Base-by-base conservation (phyloP, 2,329 filamentous ascomycete species). In the Dactylellina drechsleri region DNA sequence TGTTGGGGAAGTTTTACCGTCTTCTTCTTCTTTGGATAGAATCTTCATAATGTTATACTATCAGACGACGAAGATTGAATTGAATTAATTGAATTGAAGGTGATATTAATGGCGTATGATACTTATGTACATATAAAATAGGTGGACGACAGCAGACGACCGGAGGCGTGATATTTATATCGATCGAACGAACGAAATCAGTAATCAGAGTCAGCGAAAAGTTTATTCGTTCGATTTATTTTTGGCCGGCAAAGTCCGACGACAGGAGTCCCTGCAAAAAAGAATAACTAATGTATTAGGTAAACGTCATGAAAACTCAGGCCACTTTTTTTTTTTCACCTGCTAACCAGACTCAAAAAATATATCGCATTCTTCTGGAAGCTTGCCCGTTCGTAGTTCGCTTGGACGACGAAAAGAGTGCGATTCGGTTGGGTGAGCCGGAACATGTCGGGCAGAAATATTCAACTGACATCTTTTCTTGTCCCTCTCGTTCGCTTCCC, bases 1-100 rank as follows among this genome's bases (percentile, higher is more conserved):
- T 18, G n/a, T n/a, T n/a, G n/a, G 43, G 13, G 7, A 26, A 13
- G 45, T 20, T 62, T 1, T 76, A 78, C 77, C 91, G 75, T 86
- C 82, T 84, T 97, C 93, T 84, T 97, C 92, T 87, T 97, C 92
- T 82, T 94, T 92, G 80, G 91, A 96, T 82, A 98, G 87, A 81
- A 98, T 86, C 90, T 97, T 98, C 95, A 98, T 99, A 77, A 59
- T 86, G 28, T 16, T 40, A 12, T 36, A 36, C 10, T 2, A 36
- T 36, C 6, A 36, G 1, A 36, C 31, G 31, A 36, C 31, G 1
- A 5, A 36, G 2, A 8, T 36, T 10, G 31, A 36, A 36, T 36
- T 36, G 31, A 36, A 36, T 7, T 36, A 10, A 36, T 36, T 7
- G 31, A 10, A 36, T 36, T 36, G 31, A 36, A 10, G 31, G 31